A percentile compares a stretch with the other conserved stretches of the same genome.
Conservation (phyloP, 1,139 yeast genomes). For the Kodamaea sp. region DNA sequence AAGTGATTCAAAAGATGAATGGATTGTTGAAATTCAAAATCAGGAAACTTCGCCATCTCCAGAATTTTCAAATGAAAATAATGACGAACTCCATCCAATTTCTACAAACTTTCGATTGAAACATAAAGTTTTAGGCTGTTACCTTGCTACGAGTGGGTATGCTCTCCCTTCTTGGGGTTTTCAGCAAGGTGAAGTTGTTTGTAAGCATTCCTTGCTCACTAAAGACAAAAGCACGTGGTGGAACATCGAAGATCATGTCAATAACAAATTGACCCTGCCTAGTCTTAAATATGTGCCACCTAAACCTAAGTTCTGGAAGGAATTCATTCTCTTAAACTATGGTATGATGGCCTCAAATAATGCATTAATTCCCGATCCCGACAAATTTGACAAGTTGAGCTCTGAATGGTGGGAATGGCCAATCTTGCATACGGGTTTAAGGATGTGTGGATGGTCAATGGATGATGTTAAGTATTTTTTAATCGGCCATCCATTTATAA, state of each 20-base stretch:
- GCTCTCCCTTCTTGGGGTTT: constrained; percentile 80
- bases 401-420: constrained; percentile 88
- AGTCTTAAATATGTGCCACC: constrained; percentile 52
- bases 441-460: constrained; percentile 67
- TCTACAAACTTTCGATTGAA: constrained; percentile 65
- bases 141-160: constrained; percentile 67
- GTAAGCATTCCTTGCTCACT: constrained; percentile 48
- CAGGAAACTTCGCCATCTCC: constrained; percentile 54
- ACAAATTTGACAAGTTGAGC: constrained; percentile 60
- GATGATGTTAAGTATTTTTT: constrained; percentile 52
- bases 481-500: constrained; percentile 63
- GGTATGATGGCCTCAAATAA: constrained; percentile 80
- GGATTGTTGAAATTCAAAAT: constrained; percentile 63
- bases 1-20: constrained; percentile 66
- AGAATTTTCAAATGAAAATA: constrained; percentile 39
- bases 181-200: constrained; percentile 75
- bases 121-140: constrained; percentile 65
- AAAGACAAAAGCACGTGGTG: constrained; percentile 74
- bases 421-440: constrained; percentile 52
- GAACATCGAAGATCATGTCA: constrained; percentile 70
- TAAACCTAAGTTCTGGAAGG: constrained; percentile 64
- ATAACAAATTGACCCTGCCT: constrained; percentile 40
- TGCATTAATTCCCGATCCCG: constrained; percentile 71
- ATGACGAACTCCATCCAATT: constrained; percentile 54
- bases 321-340: constrained; percentile 62